phyloP scores from a whole-genome alignment of 2,329 filamentous ascomycete species.

The Tolypocladium sp. region DNA sequence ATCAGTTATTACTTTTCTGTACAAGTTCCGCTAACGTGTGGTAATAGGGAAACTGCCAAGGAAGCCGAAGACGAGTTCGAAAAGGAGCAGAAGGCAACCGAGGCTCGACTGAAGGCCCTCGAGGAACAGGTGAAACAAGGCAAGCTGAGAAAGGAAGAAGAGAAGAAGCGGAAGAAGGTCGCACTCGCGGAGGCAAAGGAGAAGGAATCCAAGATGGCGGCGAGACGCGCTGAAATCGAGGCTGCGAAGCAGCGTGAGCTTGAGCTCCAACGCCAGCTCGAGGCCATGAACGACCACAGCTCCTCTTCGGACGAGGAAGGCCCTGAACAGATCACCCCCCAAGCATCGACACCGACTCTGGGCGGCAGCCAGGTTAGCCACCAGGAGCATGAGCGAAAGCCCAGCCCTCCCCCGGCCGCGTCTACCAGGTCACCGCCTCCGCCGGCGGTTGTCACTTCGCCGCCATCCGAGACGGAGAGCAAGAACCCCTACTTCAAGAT shows the following conservation, averaged over 20 bases:
- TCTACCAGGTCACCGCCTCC: constrained; percentile 41
- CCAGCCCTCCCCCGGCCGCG: constrained; percentile 39
- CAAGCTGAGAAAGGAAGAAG: constrained; percentile 93
- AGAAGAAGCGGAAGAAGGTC: constrained; percentile 86
- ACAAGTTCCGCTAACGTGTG: constrained; percentile 14
- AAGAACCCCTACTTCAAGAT: constrained; percentile 94
- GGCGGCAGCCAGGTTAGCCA: constrained; percentile 41
- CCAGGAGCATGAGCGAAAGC: constrained; percentile 44
- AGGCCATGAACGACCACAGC: constrained; percentile 62
- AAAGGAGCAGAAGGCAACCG: constrained; percentile 70
- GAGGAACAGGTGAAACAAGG: constrained; percentile 91
- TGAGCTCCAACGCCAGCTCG: constrained; percentile 80
- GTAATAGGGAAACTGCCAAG: constrained; percentile 58
- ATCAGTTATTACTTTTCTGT: neutral
- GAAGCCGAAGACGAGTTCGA: constrained; percentile 73
- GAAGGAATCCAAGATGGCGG: constrained; percentile 75
- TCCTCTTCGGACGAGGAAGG: constrained; percentile 75
- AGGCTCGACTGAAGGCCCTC: constrained; percentile 75
- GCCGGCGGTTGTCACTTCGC: constrained; percentile 41
- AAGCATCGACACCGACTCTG: constrained; percentile 49
- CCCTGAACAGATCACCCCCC: constrained; percentile 57
- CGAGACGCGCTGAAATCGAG: constrained; percentile 85
- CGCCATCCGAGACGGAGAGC: constrained; percentile 62
- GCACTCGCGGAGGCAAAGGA: constrained; percentile 79
- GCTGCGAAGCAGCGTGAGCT: constrained; percentile 82